These are phyloP conservation scores for Catunica adiposa DNA, from an alignment of 2,329 filamentous ascomycete genomes.

Conservation along the genomic window DNA sequence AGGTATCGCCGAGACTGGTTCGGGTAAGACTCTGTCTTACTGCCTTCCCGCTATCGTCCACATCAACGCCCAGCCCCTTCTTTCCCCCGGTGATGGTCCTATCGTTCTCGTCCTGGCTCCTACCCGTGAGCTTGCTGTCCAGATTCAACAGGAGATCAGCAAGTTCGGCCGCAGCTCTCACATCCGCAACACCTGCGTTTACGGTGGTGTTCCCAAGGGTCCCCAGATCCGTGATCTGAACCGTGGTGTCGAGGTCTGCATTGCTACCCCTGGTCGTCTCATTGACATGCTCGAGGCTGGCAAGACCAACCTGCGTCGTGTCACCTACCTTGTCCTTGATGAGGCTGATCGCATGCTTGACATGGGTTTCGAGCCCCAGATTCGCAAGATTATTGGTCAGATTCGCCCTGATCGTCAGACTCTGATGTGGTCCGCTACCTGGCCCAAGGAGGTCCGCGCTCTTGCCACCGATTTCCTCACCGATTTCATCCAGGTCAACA, in stretches of 20 bases:
- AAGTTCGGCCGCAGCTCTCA: constrained; percentile 97
- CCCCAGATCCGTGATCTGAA: constrained; percentile 90
- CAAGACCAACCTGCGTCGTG: constrained; percentile 93
- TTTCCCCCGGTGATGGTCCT: constrained; percentile 85
- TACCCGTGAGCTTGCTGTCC: constrained; percentile 92
- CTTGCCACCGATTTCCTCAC: constrained; percentile 80
- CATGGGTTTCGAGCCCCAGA: constrained; percentile 99
- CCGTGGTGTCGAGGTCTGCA: constrained; percentile 94
- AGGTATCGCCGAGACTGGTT: constrained; percentile 97
- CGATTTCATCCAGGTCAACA: constrained; percentile 98
- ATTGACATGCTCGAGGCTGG: constrained; percentile 98
- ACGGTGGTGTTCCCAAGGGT: constrained; percentile 96
- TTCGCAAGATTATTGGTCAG: constrained; percentile 95
- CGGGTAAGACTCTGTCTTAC: constrained; percentile 97
- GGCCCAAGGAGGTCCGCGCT: constrained; percentile 95
- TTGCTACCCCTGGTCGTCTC: constrained; percentile 90
- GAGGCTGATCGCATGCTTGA: constrained; percentile 99
- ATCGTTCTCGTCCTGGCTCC: constrained; percentile 93
- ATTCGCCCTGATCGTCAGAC: constrained; percentile 97
- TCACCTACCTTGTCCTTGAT: constrained; percentile 95
- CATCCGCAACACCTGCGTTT: constrained; percentile 97
- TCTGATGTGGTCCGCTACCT: constrained; percentile 99
- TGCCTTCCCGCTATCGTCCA: constrained; percentile 96
- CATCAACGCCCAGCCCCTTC: constrained; percentile 96
- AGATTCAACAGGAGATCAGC: constrained; percentile 96